A percentile compares a stretch with the other conserved stretches of the same genome.
phyloP scores from a whole-genome alignment of 345 rosid genomes.

The Firmiana major region DNA sequence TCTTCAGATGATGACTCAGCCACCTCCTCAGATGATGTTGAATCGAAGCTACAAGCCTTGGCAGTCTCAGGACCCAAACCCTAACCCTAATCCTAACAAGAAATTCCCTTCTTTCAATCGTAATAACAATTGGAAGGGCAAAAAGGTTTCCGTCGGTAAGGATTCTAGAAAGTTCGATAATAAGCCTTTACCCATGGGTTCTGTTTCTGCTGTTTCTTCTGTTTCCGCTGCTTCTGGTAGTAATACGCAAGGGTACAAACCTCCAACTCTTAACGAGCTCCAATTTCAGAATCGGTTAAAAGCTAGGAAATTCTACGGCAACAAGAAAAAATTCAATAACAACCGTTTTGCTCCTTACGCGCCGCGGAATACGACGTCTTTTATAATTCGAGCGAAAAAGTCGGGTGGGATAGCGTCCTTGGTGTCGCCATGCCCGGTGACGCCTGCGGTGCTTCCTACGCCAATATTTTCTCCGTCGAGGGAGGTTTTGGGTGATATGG shows the following conservation, averaged over 20 bases:
- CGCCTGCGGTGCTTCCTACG: slow-evolving; percentile 81
- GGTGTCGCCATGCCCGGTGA: slow-evolving; percentile 95
- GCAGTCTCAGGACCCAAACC: slow-evolving; percentile 25
- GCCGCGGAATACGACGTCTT: slow-evolving; percentile 87
- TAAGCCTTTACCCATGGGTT: slow-evolving; percentile 25
- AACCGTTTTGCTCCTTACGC: slow-evolving; percentile 86
- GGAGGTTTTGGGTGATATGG: slow-evolving; percentile 93
- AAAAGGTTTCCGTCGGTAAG: slow-evolving; percentile 39
- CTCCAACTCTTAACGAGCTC: slow-evolving; percentile 78
- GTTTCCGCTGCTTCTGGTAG: slow-evolving; percentile 21
- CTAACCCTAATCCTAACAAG: slow-evolving; percentile 29
- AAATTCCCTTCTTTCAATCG: slow-evolving; percentile 36
- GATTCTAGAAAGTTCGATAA: slow-evolving; percentile 35
- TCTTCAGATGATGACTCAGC: slow-evolving; percentile 37
- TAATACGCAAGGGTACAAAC: slow-evolving; percentile 54
- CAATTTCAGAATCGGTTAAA: slow-evolving; percentile 75
- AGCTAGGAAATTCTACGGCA: slow-evolving; percentile 58
- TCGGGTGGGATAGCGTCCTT: slow-evolving; percentile 88
- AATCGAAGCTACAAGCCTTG: slow-evolving; percentile 43
- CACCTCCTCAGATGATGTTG: slow-evolving; percentile 43
- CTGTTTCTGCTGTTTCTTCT: slow-evolving; percentile 20
- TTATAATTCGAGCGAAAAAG: slow-evolving; percentile 80
- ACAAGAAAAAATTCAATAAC: slow-evolving; percentile 57
- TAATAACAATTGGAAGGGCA: slow-evolving; percentile 74
- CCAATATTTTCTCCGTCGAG: slow-evolving; percentile 79